Evolutionary conservation across 345 rosid genomes (phyloP).

Genomic region (Lepidium sativum): DNA sequence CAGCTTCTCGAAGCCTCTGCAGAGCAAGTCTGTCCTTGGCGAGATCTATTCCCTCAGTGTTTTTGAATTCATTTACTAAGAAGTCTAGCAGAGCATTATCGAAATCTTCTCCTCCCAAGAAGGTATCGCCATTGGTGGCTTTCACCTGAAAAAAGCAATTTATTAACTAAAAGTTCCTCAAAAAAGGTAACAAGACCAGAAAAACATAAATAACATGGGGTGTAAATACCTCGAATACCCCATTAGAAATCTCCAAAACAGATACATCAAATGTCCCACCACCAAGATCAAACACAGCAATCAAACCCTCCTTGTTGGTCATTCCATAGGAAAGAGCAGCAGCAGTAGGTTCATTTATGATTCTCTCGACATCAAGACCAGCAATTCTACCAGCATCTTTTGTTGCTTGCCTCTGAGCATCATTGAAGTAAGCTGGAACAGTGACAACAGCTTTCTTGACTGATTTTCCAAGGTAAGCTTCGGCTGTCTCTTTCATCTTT

Average conservation of each 20-base stretch:
- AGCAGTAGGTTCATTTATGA: constrained; percentile 89
- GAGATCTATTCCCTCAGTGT: constrained; percentile 61
- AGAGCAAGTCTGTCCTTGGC: constrained; percentile 72
- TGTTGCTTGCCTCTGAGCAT: constrained; percentile 95
- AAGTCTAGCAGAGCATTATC: constrained; percentile 71
- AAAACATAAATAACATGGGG: neutral
- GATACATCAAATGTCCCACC: constrained; percentile 91
- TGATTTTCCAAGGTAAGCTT: constrained; percentile 66
- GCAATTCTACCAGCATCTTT: constrained; percentile 95
- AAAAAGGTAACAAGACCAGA: neutral
- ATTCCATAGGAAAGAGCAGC: constrained; percentile 93
- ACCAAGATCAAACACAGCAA: constrained; percentile 93
- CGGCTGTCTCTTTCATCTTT: constrained; percentile 92
- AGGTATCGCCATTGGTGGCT: constrained; percentile 96
- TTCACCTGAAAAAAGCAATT: constrained; percentile 46
- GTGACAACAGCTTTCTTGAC: constrained; percentile 73
- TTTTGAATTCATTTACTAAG: constrained; percentile 75
- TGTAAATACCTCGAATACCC: constrained; percentile 68
- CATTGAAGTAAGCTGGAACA: constrained; percentile 91
- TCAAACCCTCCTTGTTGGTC: constrained; percentile 88
- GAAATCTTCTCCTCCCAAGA: constrained; percentile 93
- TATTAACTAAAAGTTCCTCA: neutral
- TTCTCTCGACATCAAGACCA: constrained; percentile 82
- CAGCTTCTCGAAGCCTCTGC: constrained; percentile 88
- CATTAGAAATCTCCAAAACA: constrained; percentile 81